Evolutionary conservation across 2,329 filamentous ascomycete genomes (phyloP), one percentile per base, ranked within the genome.

Genomic region (Alternaria alternata): DNA sequence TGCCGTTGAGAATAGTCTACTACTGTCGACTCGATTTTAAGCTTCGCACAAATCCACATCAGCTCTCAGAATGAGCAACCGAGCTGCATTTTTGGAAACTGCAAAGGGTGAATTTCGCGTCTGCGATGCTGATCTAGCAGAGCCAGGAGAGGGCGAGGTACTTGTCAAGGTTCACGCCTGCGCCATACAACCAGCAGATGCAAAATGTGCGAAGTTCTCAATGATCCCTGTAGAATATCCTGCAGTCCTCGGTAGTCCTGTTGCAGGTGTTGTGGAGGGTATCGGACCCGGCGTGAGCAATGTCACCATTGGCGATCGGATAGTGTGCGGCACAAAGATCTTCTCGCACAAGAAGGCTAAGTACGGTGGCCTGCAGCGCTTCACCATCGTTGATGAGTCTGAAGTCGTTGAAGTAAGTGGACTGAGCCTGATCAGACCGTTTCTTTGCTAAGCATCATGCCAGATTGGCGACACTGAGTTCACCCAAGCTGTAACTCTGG

Each of bases 231-330:
- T 73, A 4, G 72, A 72, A n/a, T 72, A 71, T 30, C 67, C 70
- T 2, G 39, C 61, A 7, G 67, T 78, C 3, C 61, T 79, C 3
- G 76, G 77, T 3, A 63, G 63, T 22, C 62, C 67, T 2, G 67
- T 75, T 9, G 74, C 70, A 8, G 76, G 61, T 62, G 72, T 60
- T 1, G 72, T 81, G 2, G 69, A 74, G 7, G 72, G 70, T 4
- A 59, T 79, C 5, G 78, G 76, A 6, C 59, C 67, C 7, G 64
- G 67, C 7, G 71, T 77, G 9, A 69, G 53, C 2, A 70, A 70
- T 12, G 72, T 79, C 28, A 42, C 72, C 22, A 51, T 66, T 2
- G 78, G 79, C 3, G 76, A 80, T 42, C 73, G 76, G 16, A 67
- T 81, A 2, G 58, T 69, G 7, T 66, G 65, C 38, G 64, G 63